Evolutionary conservation across 2,329 filamentous ascomycete genomes (phyloP).

Genomic region (Penicillium sp.): DNA sequence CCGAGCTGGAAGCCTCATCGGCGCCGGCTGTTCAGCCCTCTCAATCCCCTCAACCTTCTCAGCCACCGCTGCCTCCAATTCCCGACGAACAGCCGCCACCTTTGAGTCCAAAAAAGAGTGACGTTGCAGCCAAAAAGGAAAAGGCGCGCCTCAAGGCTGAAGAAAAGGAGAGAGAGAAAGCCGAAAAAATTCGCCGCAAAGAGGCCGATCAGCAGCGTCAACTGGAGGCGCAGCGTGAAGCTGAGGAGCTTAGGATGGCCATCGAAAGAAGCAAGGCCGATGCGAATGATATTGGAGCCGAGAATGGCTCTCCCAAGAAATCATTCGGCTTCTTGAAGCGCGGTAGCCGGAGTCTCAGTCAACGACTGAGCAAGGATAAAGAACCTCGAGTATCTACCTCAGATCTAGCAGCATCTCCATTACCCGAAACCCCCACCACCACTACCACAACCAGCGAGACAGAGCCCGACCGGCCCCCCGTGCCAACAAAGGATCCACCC

Average conservation of each 20-base stretch:
- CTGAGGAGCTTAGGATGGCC: conserved; percentile 65
- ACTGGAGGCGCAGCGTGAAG: conserved; percentile 56
- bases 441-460: neutral
- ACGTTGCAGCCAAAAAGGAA: conserved; percentile 72
- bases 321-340: conserved; percentile 68
- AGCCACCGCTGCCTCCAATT: conserved; percentile 35
- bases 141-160: conserved; percentile 47
- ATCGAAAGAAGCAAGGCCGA: conserved; percentile 69
- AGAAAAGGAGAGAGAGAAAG: conserved; percentile 65
- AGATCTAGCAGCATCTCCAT: conserved; percentile 24
- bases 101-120: conserved; percentile 62
- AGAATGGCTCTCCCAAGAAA: conserved; percentile 45
- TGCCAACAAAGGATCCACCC: conserved; percentile 18
- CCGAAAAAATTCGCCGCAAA: conserved; percentile 60
- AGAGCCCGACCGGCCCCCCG: conserved; percentile 14
- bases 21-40: conserved; percentile 20
- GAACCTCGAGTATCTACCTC: conserved; percentile 39
- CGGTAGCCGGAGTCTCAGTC: conserved; percentile 77
- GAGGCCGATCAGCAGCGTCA: conserved; percentile 57
- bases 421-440: conserved; percentile 22
- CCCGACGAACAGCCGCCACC: conserved; percentile 38
- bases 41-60: conserved; percentile 28
- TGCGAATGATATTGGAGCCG: conserved; percentile 56
- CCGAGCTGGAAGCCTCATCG: conserved; percentile 24
- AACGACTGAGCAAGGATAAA: conserved; percentile 61